Conservation (phyloP, 2,329 filamentous ascomycete genomes). For the Calonectria pseudoreteaudii region DNA sequence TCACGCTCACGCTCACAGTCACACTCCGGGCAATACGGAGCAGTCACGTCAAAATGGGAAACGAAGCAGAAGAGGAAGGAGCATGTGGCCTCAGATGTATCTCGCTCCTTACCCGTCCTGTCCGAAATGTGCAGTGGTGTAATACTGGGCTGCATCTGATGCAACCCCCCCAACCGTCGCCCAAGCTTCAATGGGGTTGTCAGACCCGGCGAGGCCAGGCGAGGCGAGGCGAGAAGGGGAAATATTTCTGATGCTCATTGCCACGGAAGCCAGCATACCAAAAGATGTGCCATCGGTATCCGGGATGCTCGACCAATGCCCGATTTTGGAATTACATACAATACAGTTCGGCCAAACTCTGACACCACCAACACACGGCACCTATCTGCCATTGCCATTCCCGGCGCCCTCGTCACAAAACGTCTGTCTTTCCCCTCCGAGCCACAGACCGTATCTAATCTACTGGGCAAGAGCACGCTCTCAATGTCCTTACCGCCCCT, state of each 20-base stretch:
- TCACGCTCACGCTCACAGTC: background rate
- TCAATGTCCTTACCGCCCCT: background rate
- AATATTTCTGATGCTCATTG: background rate
- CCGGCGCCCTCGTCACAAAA: background rate
- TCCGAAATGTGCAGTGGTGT: background rate
- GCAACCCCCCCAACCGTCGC: background rate
- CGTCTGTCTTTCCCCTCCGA: background rate
- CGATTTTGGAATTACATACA: background rate
- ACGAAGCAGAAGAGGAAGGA: slow-evolving; percentile 10
- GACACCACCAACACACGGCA: background rate
- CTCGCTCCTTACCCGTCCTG: background rate
- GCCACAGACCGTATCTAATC: background rate
- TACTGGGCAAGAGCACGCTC: background rate
- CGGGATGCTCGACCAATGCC: background rate
- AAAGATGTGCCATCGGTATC: background rate
- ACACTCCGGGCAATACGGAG: background rate
- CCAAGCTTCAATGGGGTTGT: slow-evolving; percentile 1
- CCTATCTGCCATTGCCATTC: background rate
- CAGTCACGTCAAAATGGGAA: background rate
- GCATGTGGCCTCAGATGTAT: background rate
- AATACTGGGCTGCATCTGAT: background rate
- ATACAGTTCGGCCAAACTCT: background rate
- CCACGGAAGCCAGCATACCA: background rate
- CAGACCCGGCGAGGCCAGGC: slow-evolving; percentile 3
- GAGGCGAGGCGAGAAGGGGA: background rate